Conservation (phyloP, 2,329 filamentous ascomycete genomes). For the Paramyrothecium roridum region DNA sequence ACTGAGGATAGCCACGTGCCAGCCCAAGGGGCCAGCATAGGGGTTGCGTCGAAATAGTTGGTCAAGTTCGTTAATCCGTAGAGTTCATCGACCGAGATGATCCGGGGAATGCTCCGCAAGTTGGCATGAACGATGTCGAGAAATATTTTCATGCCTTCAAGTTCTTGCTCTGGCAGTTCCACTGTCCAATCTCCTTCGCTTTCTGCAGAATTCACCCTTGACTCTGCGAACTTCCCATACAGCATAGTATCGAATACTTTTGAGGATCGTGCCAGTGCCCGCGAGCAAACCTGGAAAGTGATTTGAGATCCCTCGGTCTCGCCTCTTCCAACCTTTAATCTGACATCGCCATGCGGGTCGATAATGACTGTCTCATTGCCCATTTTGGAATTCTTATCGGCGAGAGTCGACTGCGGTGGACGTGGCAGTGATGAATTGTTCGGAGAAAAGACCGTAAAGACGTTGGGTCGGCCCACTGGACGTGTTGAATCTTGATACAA, state of each 20-base stretch:
- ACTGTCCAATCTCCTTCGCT: constrained; percentile 18
- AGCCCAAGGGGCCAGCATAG: constrained; percentile 20
- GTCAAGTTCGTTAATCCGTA: constrained; percentile 23
- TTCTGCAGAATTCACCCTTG: background rate
- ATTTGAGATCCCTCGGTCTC: background rate
- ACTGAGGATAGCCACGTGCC: constrained; percentile 12
- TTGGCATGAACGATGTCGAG: constrained; percentile 25
- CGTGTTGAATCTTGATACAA: no score
- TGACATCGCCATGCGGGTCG: background rate
- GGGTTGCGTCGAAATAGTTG: constrained; percentile 25
- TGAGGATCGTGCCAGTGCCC: constrained; percentile 20
- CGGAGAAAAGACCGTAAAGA: no score
- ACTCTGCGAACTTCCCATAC: constrained; percentile 20
- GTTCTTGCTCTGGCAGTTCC: constrained; percentile 26
- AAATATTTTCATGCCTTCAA: constrained; percentile 19
- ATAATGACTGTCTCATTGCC: background rate
- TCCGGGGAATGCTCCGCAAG: constrained; percentile 18
- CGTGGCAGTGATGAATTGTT: no score
- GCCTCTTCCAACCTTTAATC: background rate
- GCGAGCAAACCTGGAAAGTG: constrained; percentile 20
- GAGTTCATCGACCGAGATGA: constrained; percentile 15
- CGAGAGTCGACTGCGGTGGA: background rate
- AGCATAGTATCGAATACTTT: constrained; percentile 24
- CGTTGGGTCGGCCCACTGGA: no score
- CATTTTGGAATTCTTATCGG: background rate